Evolutionary conservation across 192 early-diverging fungal genomes (phyloP).

Genomic region (Coemansia sp.): DNA sequence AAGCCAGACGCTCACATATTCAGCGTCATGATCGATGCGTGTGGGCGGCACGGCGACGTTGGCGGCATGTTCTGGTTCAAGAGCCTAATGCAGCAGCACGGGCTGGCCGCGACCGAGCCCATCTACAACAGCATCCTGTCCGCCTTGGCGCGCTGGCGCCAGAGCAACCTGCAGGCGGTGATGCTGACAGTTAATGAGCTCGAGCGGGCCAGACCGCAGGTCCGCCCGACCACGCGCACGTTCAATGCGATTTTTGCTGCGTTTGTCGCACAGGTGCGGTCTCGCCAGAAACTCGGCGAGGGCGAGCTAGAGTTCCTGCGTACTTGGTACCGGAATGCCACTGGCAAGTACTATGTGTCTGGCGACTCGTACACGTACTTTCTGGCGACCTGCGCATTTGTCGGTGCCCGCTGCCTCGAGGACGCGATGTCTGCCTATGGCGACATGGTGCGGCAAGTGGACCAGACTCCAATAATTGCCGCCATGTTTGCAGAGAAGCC

Average conservation of each 20-base stretch:
- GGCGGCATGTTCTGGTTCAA: conserved; percentile 20
- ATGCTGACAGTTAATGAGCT: conserved; percentile 19
- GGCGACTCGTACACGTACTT: conserved; percentile 32
- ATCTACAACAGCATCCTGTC: conserved; percentile 41
- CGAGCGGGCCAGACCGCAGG: conserved; percentile 8
- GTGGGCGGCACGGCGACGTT: conserved; percentile 31
- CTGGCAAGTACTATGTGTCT: conserved; percentile 22
- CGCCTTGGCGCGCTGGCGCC: conserved; percentile 16
- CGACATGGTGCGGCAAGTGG: conserved; percentile 28
- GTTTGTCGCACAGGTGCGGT: conserved; percentile 16
- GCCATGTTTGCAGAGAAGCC: conserved; percentile 7
- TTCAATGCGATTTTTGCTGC: conserved; percentile 38
- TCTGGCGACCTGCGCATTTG: conserved; percentile 27
- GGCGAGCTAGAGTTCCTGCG: conserved; percentile 22
- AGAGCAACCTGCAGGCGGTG: conserved; percentile 13
- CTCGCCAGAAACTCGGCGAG: not conserved
- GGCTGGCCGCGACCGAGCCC: conserved; percentile 7
- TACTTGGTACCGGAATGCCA: conserved; percentile 26
- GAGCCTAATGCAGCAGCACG: conserved; percentile 15
- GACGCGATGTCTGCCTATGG: conserved; percentile 31
- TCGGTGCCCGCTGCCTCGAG: conserved; percentile 4
- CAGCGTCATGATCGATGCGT: conserved; percentile 40
- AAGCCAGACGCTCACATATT: conserved; percentile 34
- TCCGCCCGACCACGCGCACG: conserved; percentile 29
- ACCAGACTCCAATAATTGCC: conserved; percentile 9